Evolutionary conservation across 805 yeast genomes (phyloP), one percentile per base, ranked within the genome.

Genomic region (Zygoascus bituminiphila): DNA sequence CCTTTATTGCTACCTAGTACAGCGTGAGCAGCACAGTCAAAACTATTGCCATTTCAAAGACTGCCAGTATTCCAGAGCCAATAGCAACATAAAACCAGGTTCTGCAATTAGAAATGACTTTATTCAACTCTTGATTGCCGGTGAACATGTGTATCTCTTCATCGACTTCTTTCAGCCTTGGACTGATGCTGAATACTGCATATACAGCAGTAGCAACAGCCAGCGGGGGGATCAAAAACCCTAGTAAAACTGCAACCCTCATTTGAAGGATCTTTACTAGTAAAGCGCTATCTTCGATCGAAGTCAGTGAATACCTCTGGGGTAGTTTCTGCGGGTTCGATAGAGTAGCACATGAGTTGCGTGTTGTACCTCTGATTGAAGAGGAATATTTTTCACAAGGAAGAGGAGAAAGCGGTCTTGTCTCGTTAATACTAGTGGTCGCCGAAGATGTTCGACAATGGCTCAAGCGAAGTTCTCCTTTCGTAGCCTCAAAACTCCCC

Each of bases 161-260:
- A 4, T 45, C 43, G 2, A 15, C n/a, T 15, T 45, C 48, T 9
- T 12, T 24, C 5, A 45, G 17, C 21, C 35, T 36, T 5, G 29
- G 25, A 14, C 40, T 22, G 9, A 44, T 21, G 12, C 15, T 15
- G 21, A 36, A 25, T 20, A 36, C n/a, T n/a, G 29, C 33, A 9
- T 17, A 17, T 2, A 37, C 22, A 10, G 44, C 51, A 12, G 36
- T 37, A 15, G 26, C 39, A 10, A 48, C 37, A 47, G 47, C 44
- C 21, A 23, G 9, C 19, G 39, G 31, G 23, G 42, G 46, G 21
- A 35, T 4, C 20, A 44, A 6, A 15, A 43, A 17, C 21, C 51
- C 51, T n/a, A 37, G 29, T 17, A 37, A 36, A 8, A 42, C n/a
- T 4, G 12, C 17, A 15, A 39, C 26, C 29, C 23, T 36, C 8